Percentiles rank a stretch among this genome's conserved stretches.
These are phyloP conservation scores for Chlorella sp. DNA, from an alignment of 139 green algal genomes.

Conservation along the genomic window DNA sequence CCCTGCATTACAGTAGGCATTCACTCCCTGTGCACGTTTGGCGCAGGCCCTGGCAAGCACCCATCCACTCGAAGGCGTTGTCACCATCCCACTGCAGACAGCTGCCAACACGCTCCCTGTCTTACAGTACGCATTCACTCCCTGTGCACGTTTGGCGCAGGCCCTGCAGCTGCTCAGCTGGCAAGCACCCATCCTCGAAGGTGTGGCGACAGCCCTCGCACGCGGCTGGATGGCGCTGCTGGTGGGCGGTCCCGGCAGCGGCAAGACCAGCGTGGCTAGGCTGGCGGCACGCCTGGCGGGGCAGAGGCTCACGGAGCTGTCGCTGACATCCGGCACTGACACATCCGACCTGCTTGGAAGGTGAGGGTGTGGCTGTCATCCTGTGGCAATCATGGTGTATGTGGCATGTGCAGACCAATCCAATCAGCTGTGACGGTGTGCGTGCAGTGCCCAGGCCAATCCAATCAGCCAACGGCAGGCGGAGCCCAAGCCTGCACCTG, in stretches of 20 bases:
- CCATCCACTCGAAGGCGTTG: too few species aligned
- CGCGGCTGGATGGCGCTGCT: constrained; percentile 72
- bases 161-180: constrained; percentile 56
- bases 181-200: constrained; percentile 66
- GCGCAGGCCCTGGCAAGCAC: too few species aligned
- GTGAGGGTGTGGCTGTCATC: background rate
- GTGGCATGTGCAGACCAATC: too few species aligned
- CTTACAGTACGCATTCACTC: background rate
- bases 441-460: background rate
- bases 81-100: background rate
- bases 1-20: background rate
- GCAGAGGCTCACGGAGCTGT: constrained; percentile 66
- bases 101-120: background rate
- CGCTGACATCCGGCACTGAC: constrained; percentile 83
- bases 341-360: constrained; percentile 92
- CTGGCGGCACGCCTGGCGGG: constrained; percentile 50
- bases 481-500: too few species aligned
- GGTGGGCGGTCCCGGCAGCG: constrained; percentile 48
- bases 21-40: background rate
- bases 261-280: constrained; percentile 60
- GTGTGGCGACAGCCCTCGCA: constrained; percentile 25
- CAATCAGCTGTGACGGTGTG: too few species aligned
- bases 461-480: too few species aligned
- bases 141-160: background rate
- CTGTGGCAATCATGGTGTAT: too few species aligned